Percentiles rank a stretch among this genome's conserved stretches.
Evolutionary conservation across 73 alveolate species (phyloP).

Genomic region (Uronychia binucleata): DNA sequence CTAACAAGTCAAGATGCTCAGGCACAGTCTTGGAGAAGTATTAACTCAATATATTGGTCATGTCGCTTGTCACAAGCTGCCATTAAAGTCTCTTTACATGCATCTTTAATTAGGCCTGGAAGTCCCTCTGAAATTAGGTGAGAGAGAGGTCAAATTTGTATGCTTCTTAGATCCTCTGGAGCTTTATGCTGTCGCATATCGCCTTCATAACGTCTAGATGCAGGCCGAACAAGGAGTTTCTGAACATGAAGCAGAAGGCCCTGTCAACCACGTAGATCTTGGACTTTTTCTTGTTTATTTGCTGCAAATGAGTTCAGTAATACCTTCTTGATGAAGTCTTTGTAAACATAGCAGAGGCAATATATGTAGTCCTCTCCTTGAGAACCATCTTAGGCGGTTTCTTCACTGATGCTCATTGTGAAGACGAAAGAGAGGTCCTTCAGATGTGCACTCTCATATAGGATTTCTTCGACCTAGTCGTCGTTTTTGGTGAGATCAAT

Average conservation of each 20-base stretch:
- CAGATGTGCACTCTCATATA: not conserved
- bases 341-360: not conserved
- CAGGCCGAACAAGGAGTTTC: not conserved
- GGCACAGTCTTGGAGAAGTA: no score
- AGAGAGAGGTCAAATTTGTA: no score
- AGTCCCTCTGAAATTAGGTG: no score
- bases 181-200: not conserved
- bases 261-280: not conserved
- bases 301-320: no score
- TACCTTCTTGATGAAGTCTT: constrained; percentile 8
- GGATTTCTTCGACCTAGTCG: not conserved
- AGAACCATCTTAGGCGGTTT: not conserved
- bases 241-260: not conserved
- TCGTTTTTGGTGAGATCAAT: not conserved
- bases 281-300: constrained; percentile 3
- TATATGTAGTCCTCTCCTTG: constrained; percentile 25
- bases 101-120: no score
- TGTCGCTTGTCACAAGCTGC: no score
- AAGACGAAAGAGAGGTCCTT: not conserved
- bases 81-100: no score
- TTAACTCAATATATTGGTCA: no score
- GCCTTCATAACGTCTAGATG: not conserved
- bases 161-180: not conserved
- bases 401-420: not conserved
- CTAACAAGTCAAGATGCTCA: no score